These are phyloP conservation scores for Lepraria neglecta DNA, from an alignment of 495 filamentous ascomycete genomes.

Conservation along the genomic window DNA sequence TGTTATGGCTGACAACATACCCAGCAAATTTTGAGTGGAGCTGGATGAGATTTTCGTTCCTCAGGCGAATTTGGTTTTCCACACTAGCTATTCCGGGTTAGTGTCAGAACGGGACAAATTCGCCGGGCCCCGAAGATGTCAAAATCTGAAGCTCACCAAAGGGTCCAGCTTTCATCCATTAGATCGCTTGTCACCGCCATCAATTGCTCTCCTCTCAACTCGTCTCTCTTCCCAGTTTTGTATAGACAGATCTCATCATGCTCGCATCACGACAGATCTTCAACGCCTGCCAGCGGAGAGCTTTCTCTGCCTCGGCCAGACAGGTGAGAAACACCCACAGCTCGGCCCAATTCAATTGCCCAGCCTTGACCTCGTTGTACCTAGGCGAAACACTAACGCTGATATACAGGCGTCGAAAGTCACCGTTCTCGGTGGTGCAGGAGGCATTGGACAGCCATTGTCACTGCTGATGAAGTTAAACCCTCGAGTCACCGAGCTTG, in stretches of 20 bases:
- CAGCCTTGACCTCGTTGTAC: background rate
- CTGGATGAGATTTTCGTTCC: too few relatives aligned
- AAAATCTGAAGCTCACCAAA: constrained; percentile 4
- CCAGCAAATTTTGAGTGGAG: too few relatives aligned
- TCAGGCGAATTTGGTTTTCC: too few relatives aligned
- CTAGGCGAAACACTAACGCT: constrained; percentile 33
- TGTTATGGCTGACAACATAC: too few relatives aligned
- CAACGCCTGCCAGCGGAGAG: constrained; percentile 69
- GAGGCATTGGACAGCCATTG: constrained; percentile 96
- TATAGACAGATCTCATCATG: background rate
- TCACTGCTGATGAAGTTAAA: constrained; percentile 98
- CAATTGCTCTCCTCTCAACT: background rate
- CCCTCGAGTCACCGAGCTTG: constrained; percentile 83
- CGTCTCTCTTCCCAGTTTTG: background rate
- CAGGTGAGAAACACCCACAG: constrained; percentile 55
- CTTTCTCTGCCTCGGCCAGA: constrained; percentile 87
- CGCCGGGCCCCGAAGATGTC: constrained; percentile 8
- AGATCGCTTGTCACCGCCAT: background rate
- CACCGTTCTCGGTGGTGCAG: constrained; percentile 87
- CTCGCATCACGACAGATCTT: constrained; percentile 53
- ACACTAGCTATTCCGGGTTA: too few relatives aligned
- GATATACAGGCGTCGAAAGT: constrained; percentile 81
- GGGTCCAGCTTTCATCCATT: background rate
- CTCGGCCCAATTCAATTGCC: constrained; percentile 23
- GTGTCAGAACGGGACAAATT: background rate